A percentile compares a stretch with the other conserved stretches of the same genome.
These are phyloP conservation scores for Boletus rex-veris DNA, from an alignment of 768 basidiomycete genomes.

Conservation along the genomic window DNA sequence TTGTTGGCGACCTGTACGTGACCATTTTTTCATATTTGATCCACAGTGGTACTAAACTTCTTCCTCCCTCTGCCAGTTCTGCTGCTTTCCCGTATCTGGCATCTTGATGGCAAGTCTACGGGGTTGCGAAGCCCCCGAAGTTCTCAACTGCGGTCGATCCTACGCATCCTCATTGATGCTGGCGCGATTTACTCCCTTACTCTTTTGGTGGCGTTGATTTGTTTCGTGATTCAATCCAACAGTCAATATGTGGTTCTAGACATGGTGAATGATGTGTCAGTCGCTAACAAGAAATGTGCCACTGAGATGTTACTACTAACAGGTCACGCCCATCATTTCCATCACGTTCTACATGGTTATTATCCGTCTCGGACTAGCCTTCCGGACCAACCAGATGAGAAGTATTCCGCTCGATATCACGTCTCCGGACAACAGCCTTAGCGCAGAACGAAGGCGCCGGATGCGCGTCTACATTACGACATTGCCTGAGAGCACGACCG, in stretches of 20 bases:
- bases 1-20: constrained; percentile 9
- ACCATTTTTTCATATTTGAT: not conserved
- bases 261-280: constrained; percentile 1
- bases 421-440: not conserved
- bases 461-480: not conserved
- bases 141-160: not conserved
- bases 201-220: constrained; percentile 2
- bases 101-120: not conserved
- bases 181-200: constrained; percentile 8
- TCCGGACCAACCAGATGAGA: not conserved
- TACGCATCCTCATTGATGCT: constrained; percentile 2
- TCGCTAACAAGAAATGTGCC: too few species aligned
- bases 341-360: constrained; percentile 15
- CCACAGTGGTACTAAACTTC: not conserved
- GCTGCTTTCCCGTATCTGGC: constrained; percentile 6
- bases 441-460: not conserved
- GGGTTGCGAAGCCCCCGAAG: not conserved
- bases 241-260: constrained; percentile 4
- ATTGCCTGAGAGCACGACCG: not conserved
- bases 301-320: not conserved
- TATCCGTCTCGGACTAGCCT: constrained; percentile 1
- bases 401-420: not conserved
- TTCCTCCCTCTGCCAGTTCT: not conserved
- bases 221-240: not conserved
- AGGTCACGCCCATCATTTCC: constrained; percentile 10